Base-by-base conservation (phyloP, 1,139 yeast genomes). In the Zygoascus hellenicus region DNA sequence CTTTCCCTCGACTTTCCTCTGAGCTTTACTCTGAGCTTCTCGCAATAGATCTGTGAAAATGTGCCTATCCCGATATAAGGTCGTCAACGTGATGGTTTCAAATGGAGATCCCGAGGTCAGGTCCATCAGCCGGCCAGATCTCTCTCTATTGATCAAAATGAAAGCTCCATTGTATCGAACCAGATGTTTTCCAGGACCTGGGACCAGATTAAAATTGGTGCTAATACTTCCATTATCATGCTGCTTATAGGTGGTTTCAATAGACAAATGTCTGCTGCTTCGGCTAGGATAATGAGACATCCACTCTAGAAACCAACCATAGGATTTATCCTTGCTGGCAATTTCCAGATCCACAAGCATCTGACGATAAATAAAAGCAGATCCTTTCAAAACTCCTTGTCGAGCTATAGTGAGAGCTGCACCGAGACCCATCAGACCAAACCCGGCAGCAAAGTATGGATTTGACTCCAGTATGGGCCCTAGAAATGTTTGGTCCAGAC, bases 151-250 rank as follows among this genome's bases (percentile, higher is more conserved):
- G 11, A 92, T 90, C 53, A 85, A 72, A 80, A 92, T 86, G 66
- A 80, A 89, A 0, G 97, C 96, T 1, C 94, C 94, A 55, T 83
- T 78, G 65, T 92, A 92, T 53, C 78, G 73, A 51, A 92, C 79
- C 67, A 92, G 73, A 65, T 92, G 98, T 59, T 84, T 86, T 2
- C 98, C 98, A 0, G 97, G 97, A 11, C 98, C 98, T 0, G 98
- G 98, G n/a, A 92, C 97, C 48, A 92, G 76, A 40, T 89, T 80
- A 63, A 92, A 90, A 50, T 81, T 86, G 9, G 98, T 89, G 14
- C 83, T 75, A 1, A 89, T 88, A 2, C 95, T 78, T 0, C 98
- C 98, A 62, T 90, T 90, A 57, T 89, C 95, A 66, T 90, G 97
- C 63, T 90, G 96, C 32, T 82, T 72, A 65, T 76, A 89, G 54